Evolutionary conservation across 1,139 yeast species (phyloP), one percentile per base, ranked within the genome.

Genomic region (Arxiozyma telluris): DNA sequence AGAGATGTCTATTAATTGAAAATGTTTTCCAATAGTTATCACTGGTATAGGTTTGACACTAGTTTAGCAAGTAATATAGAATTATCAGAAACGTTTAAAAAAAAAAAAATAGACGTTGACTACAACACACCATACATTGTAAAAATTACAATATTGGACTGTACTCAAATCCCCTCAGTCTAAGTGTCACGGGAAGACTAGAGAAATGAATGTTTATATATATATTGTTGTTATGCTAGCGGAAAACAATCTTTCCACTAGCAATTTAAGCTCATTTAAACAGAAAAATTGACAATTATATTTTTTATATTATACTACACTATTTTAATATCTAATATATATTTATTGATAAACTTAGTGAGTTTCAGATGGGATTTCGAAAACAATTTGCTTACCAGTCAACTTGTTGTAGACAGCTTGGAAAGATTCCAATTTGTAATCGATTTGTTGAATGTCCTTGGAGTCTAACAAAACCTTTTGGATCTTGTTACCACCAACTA

Each of bases 331-430:
- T 47, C 42, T 34, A 51, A 43, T 42, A 30, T 42, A 30, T 15
- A 47, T 47, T 15, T 34, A 34, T 34, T 34, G 39, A 34, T 34
- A 34, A 44, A 44, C 30, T 79, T 81, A 82, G 76, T 77, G 79
- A 73, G 81, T 81, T 71, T 82, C 86, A 69, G 81, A 85, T 74
- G 96, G 96, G 78, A 91, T 88, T 84, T 91, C 98, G 74, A 93
- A 93, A 73, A 90, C 95, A 81, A 93, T 97, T 80, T 90, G 96
- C 87, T 93, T 93, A 81, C 98, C 98, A 73, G 98, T 93, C 79
- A 93, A 89, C 84, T 91, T 91, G 81, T 82, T 80, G 95, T 91
- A 93, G 74, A 93, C 93, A 73, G 96, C 88, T 83, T 91, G 96
- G 96, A 93, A 93, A 69, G 98, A 89, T 78, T 93, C 98, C 78